Base-by-base conservation (phyloP, 2,329 filamentous ascomycete genomes). In the Fusarium sambucinum region DNA sequence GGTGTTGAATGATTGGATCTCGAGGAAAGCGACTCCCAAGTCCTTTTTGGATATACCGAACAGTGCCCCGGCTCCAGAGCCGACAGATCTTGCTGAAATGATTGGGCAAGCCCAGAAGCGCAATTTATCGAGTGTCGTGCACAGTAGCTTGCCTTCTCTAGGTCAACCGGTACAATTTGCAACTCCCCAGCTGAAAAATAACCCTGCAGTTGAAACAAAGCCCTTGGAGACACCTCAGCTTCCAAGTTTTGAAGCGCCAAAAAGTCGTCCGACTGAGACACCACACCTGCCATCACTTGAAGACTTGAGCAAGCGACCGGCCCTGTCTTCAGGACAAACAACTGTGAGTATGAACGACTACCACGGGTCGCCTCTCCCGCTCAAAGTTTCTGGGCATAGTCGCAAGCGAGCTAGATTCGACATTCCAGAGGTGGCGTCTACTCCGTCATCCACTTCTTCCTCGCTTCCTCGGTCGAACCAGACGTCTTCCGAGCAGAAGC, bases 1-100 rank as follows among this genome's bases (percentile, higher is more conserved):
- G 5, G 61, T 78, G 13, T 63, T 85, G 2, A 66, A 77, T 16
- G 42, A 71, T 6, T 84, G 82, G 82, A 80, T 81, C 6, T 17
- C 55, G 13, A 55, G 55, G 27, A 66, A 66, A 13, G 30, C 47
- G 5, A 41, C 52, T 5, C 52, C 61, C 3, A 38, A 41, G 11
- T 6, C 25, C 2, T 68, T 48, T 17, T 37, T 37, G 12, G 32
- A 21, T 3, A 21, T 32, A 8, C 21, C 25, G 7, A 33, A 47
- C 6, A 55, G 47, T 2, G 42, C 59, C 14, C 54, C 53, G n/a
- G 21, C 64, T 0, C 55, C 68, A 8, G 42, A 35, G 27, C 45
- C 51, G 6, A 47, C n/a, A 1, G 59, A 33, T 2, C 38, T 68
- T 42, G 8, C 12, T 16, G 48, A 30, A 8, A 60, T 48, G 13